A percentile compares a stretch with the other conserved stretches of the same genome.
These are phyloP conservation scores for Colletotrichum sublineola DNA, from an alignment of 2,329 filamentous ascomycete genomes.

Conservation along the genomic window DNA sequence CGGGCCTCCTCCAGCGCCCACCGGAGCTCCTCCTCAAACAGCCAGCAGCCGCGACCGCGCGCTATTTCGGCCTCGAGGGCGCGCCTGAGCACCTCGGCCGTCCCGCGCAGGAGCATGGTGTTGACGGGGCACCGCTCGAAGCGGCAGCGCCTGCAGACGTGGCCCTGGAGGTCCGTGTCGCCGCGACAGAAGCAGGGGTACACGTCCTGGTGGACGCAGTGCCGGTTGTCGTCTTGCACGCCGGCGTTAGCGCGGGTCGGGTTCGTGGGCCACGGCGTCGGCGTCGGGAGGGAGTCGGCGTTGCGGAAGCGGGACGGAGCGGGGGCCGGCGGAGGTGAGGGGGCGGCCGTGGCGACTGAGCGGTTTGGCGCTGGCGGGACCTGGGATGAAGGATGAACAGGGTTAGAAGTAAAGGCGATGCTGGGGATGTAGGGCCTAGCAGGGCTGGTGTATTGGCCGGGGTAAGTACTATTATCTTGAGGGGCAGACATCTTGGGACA, in stretches of 20 bases:
- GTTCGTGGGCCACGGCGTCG: background rate
- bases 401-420: background rate
- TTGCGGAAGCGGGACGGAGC: background rate
- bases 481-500: background rate
- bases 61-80: background rate
- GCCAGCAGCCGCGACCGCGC: background rate
- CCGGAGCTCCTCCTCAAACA: background rate
- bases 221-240: background rate
- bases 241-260: background rate
- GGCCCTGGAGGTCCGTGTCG: background rate
- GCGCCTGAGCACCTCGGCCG: background rate
- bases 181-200: constrained; percentile 25
- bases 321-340: background rate
- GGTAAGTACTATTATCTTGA: background rate
- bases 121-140: background rate
- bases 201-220: constrained; percentile 14
- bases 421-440: background rate
- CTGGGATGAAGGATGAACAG: background rate
- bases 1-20: background rate
- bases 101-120: background rate
- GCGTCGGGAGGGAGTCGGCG: background rate
- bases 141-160: constrained; percentile 7
- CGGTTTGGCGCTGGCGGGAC: background rate
- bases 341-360: background rate
- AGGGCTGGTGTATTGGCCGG: background rate